Conservation (phyloP, 768 basidiomycete species). For the Boletus insuetus region DNA sequence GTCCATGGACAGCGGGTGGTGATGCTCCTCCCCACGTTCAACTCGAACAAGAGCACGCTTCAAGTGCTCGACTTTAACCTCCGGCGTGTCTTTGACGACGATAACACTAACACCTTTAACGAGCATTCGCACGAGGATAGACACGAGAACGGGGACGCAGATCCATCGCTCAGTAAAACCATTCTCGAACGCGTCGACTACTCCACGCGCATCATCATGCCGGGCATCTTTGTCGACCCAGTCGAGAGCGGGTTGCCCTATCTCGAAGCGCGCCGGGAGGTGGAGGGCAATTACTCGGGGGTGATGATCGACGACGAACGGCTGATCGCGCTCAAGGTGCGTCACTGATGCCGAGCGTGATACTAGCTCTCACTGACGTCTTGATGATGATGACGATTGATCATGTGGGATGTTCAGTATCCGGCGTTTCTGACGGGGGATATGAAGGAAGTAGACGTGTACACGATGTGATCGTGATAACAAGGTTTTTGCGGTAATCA, state of each 20-base stretch:
- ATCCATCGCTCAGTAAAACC: neutral
- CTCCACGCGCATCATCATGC: slow-evolving; percentile 10
- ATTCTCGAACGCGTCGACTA: slow-evolving; percentile 4
- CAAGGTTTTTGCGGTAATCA: too few relatives aligned
- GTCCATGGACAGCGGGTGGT: slow-evolving; percentile 42
- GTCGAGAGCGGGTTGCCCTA: slow-evolving; percentile 35
- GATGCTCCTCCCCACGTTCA: slow-evolving; percentile 14
- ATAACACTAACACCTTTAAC: neutral
- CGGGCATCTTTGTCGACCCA: slow-evolving; percentile 20
- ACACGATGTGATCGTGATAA: slow-evolving; percentile 23
- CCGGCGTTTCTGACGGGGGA: slow-evolving; percentile 29
- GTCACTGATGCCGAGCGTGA: neutral
- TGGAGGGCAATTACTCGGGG: slow-evolving; percentile 33
- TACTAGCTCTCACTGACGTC: neutral
- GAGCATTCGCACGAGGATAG: neutral
- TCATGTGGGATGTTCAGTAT: slow-evolving; percentile 8
- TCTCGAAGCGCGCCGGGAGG: slow-evolving; percentile 22
- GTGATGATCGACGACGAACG: slow-evolving; percentile 44
- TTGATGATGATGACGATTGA: too few relatives aligned
- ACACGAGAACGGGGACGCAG: neutral
- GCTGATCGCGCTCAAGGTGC: slow-evolving; percentile 40
- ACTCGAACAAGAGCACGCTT: slow-evolving; percentile 10
- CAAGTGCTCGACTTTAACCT: slow-evolving; percentile 35
- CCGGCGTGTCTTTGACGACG: neutral
- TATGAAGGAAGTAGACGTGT: slow-evolving; percentile 36